phyloP scores from a whole-genome alignment of 306 rosid species.

The Vigna radiata region DNA sequence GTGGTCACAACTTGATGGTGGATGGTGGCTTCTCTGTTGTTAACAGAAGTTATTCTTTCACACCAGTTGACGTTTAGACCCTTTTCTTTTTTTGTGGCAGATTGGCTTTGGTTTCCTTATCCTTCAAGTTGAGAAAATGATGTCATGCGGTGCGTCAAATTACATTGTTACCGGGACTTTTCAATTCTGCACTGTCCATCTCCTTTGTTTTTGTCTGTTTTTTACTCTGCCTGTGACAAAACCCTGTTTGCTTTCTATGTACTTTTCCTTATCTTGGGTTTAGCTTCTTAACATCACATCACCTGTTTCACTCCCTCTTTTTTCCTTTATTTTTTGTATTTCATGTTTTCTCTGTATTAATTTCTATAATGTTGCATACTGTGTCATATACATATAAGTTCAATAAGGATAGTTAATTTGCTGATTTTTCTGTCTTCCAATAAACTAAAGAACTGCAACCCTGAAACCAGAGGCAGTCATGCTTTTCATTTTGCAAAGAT shows the following conservation, averaged over 20 bases:
- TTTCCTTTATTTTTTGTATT: background rate
- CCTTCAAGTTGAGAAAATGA: background rate
- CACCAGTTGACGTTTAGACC: background rate
- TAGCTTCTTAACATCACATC: constrained; percentile 11
- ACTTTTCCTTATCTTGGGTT: background rate
- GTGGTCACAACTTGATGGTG: constrained; percentile 82
- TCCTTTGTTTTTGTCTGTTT: constrained; percentile 21
- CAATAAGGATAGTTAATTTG: background rate
- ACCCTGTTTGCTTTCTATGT: constrained; percentile 16
- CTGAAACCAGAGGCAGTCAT: background rate
- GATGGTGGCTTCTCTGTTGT: constrained; percentile 90
- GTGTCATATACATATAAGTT: background rate
- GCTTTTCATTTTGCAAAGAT: background rate
- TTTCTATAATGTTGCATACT: background rate
- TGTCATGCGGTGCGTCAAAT: constrained; percentile 35
- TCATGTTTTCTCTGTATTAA: background rate
- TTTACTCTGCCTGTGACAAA: constrained; percentile 39
- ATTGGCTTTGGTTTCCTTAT: constrained; percentile 3
- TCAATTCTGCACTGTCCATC: constrained; percentile 36
- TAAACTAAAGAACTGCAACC: background rate
- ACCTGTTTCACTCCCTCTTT: background rate
- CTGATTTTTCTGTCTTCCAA: background rate
- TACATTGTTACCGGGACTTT: constrained; percentile 31
- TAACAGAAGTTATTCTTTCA: constrained; percentile 29
- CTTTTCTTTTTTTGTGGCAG: too few species aligned